These are phyloP conservation scores for Smallanthus sonchifolius DNA, from an alignment of 129 eudicot species.

Conservation along the genomic window DNA sequence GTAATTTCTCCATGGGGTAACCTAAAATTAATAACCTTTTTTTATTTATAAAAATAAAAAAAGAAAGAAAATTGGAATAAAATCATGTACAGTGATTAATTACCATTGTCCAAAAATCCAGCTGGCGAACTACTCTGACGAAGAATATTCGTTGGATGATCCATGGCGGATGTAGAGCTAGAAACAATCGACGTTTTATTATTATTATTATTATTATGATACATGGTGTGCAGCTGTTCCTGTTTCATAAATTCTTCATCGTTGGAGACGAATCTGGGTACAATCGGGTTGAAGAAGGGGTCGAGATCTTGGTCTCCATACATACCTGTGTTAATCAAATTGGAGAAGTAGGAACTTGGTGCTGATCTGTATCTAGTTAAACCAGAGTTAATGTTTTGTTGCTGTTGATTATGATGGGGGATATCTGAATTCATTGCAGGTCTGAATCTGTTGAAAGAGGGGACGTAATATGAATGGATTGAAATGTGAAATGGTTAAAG, in stretches of 20 bases:
- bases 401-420: slow-evolving; percentile 14
- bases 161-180: slow-evolving; percentile 3
- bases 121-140: slow-evolving; percentile 81
- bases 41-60: background rate
- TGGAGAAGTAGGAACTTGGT: slow-evolving; percentile 67
- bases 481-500: slow-evolving; percentile 10
- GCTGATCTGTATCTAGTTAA: slow-evolving; percentile 73
- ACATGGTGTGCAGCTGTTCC: slow-evolving; percentile 37
- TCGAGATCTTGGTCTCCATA: slow-evolving; percentile 51
- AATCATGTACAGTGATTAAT: slow-evolving; percentile 6
- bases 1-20: slow-evolving; percentile 41
- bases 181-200: slow-evolving; percentile 14
- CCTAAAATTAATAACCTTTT: slow-evolving; percentile 26
- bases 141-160: slow-evolving; percentile 38
- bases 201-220: slow-evolving; percentile 21
- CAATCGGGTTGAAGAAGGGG: slow-evolving; percentile 39
- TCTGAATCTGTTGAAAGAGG: background rate
- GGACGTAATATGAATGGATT: background rate
- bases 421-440: slow-evolving; percentile 26
- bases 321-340: slow-evolving; percentile 28
- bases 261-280: slow-evolving; percentile 34
- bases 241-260: slow-evolving; percentile 28
- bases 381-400: slow-evolving; percentile 49
- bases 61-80: background rate
- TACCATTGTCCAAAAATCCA: slow-evolving; percentile 70